These are phyloP conservation scores for Boletellus deceptivus DNA, from an alignment of 1,284 basidiomycete species.

Conservation along the genomic window DNA sequence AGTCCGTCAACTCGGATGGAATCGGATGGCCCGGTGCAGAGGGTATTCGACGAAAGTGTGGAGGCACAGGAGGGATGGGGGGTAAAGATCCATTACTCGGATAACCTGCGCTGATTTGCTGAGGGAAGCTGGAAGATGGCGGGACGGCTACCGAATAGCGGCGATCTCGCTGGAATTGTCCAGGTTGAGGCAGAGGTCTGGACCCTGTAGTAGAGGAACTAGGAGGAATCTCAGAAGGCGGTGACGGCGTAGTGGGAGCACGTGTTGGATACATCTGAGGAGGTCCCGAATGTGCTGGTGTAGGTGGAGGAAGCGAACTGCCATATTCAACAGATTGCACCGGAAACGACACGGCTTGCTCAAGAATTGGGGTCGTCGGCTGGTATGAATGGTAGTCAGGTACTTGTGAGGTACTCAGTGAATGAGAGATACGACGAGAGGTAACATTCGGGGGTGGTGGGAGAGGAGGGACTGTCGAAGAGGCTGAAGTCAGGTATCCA, in stretches of 20 bases:
- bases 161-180: conserved; percentile 33
- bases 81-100: conserved; percentile 21
- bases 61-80: conserved; percentile 18
- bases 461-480: conserved; percentile 10
- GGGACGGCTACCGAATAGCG: conserved; percentile 38
- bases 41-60: conserved; percentile 28
- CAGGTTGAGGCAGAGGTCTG: conserved; percentile 54
- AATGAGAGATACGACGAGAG: conserved; percentile 27
- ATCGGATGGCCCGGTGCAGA: conserved; percentile 28
- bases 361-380: conserved; percentile 18
- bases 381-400: conserved; percentile 29
- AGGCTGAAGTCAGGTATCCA: conserved; percentile 11
- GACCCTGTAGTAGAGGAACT: conserved; percentile 41
- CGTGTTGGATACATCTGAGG: conserved; percentile 32
- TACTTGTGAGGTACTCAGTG: conserved; percentile 21
- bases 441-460: conserved; percentile 20
- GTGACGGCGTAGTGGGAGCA: conserved; percentile 33
- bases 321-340: conserved; percentile 27
- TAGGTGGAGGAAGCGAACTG: conserved; percentile 20
- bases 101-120: conserved; percentile 20
- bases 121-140: conserved; percentile 33
- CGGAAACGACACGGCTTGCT: conserved; percentile 25
- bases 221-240: conserved; percentile 26
- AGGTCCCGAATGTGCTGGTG: conserved; percentile 24
- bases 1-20: conserved; percentile 18